Conservation (phyloP, 495 filamentous ascomycete species). For the Hamigera avellanea region DNA sequence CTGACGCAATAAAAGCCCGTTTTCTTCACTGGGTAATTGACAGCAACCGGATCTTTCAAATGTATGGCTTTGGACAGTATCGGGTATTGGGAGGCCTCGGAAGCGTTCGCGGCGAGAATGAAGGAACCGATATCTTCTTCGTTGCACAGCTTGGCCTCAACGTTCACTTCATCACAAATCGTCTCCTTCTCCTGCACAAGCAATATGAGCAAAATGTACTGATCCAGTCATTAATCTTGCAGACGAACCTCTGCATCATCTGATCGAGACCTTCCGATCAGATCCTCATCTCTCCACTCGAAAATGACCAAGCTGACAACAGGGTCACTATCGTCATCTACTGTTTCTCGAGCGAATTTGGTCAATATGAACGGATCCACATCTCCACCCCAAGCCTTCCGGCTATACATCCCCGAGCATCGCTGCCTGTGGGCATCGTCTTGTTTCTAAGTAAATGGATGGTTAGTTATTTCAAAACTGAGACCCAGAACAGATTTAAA, state of each 20-base stretch:
- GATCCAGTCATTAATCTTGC: background rate
- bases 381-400: conserved; percentile 76
- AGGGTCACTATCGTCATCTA: conserved; percentile 48
- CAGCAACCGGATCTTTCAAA: conserved; percentile 58
- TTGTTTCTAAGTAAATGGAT: conserved; percentile 43
- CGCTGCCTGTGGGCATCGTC: conserved; percentile 66
- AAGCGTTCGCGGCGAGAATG: conserved; percentile 65
- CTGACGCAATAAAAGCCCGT: conserved; percentile 96
- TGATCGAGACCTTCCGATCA: conserved; percentile 49
- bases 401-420: conserved; percentile 97
- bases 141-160: conserved; percentile 60
- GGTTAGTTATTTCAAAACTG: conserved; percentile 1
- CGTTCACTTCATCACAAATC: conserved; percentile 60
- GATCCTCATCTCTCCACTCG: conserved; percentile 77
- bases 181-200: conserved; percentile 44
- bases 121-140: conserved; percentile 70
- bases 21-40: conserved; percentile 71
- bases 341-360: conserved; percentile 57
- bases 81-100: conserved; percentile 48
- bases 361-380: conserved; percentile 81
- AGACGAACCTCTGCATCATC: conserved; percentile 22
- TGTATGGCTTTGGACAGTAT: conserved; percentile 75
- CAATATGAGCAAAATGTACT: conserved; percentile 7
- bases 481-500: conserved; percentile 2
- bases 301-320: conserved; percentile 82